phyloP scores from a whole-genome alignment of 306 rosid genomes.

The Lathyrus aphaca region DNA sequence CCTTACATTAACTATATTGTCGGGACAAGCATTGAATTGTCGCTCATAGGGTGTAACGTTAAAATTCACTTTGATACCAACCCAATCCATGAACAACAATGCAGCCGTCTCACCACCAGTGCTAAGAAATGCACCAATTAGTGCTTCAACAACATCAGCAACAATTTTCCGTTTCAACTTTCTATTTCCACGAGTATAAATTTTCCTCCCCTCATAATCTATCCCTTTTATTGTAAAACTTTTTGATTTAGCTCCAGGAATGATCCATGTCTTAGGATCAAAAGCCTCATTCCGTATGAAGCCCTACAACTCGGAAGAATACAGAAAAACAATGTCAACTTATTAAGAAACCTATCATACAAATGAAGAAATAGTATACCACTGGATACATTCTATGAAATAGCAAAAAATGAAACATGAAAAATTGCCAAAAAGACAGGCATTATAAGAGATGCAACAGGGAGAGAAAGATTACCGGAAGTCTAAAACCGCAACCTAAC shows the following conservation, averaged over 20 bases:
- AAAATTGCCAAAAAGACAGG: constrained; percentile 2
- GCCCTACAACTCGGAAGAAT: constrained; percentile 60
- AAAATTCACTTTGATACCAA: constrained; percentile 71
- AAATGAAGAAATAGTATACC: constrained; percentile 3
- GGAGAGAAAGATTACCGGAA: constrained; percentile 60
- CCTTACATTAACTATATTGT: constrained; percentile 54
- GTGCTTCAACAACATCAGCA: constrained; percentile 93
- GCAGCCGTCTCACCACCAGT: constrained; percentile 76
- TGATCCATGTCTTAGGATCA: constrained; percentile 66
- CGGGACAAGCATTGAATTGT: constrained; percentile 40
- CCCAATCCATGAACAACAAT: constrained; percentile 62
- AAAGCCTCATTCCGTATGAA: constrained; percentile 68
- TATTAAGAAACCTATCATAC: neutral
- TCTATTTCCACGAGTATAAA: constrained; percentile 50
- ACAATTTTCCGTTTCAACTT: constrained; percentile 59
- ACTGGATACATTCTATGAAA: constrained; percentile 9
- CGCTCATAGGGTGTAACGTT: constrained; percentile 50
- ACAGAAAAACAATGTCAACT: neutral
- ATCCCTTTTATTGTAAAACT: constrained; percentile 40
- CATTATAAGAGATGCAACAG: constrained; percentile 8
- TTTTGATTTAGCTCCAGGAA: constrained; percentile 60
- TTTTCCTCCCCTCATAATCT: constrained; percentile 28
- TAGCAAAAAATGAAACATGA: constrained; percentile 1
- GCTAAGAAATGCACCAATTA: constrained; percentile 85
- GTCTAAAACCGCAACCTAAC: constrained; percentile 58